Base-by-base conservation (phyloP, 1,139 yeast species). In the Pneumocystis sp. region DNA sequence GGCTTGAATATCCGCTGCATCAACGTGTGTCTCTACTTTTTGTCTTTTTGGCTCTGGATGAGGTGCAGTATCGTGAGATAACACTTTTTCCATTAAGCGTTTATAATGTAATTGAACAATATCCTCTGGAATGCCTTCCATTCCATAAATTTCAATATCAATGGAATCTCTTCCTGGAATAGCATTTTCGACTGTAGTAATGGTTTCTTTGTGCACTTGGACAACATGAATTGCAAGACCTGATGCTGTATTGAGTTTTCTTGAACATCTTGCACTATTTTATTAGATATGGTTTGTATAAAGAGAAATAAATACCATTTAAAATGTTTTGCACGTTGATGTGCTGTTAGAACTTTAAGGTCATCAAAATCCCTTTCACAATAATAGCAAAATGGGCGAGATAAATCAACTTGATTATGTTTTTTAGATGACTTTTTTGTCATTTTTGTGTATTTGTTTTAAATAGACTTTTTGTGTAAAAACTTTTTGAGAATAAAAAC, bases 341-440 rank as follows among this genome's bases (percentile, higher is more conserved):
- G 71, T 59, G 70, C 69, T 21, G 68, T 69, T 35, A 69, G 64
- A 10, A 69, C 71, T 39, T 69, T 69, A 50, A 69, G 65, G 60
- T 69, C 70, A 35, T 69, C 71, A 63, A 69, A 69, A 56, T 66
- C 70, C 12, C 71, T 66, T 37, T 69, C 71, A 61, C 71, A 69
- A 61, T 69, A 69, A 45, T 68, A 69, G 59, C 71, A 69, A 70
- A 71, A 69, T 8, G 71, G 71, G n/a, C 70, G 65, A 19, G 68
- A 64, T 15, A 69, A 50, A 12, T 66, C 63, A 63, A 45, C 34
- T 31, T 40, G 44, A 45, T 50, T 61, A 45, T 45, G 59, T 39
- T 37, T 61, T 61, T 61, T 50, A 50, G n/a, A 50, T 12, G 57
- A 10, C 12, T 50, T 50, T 50, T 50, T 50, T 19, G 57, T 50